Evolutionary conservation across 192 early-diverging fungal genomes (phyloP), one percentile per base, ranked within the genome.

Genomic region (Diversispora eburnea): DNA sequence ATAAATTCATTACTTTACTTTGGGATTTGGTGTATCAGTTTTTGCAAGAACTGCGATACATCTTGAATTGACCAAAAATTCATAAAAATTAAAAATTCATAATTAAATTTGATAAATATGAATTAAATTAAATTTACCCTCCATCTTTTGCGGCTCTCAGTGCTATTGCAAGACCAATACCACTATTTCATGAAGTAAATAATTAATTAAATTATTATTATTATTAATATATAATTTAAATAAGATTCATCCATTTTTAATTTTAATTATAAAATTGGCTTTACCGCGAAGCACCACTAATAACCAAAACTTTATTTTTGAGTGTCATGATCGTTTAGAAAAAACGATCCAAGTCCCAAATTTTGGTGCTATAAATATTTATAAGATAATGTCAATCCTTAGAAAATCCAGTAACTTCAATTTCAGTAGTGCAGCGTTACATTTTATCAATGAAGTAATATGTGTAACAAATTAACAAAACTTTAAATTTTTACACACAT

Each of bases 141-240:
- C 47, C 61, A n/a, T 63, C 88, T 47, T 77, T 83, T 8, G 88
- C 92, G 5, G 85, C 84, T 8, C 88, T 84, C 17, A 90, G 51
- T 3, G 88, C 91, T 64, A 92, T 92, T 49, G 89, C 92, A 63
- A 92, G 75, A 62, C 92, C 92, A 61, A 94, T 94, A n/a, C 92
- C 92, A 47, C 87, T 78, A 39, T 43, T 52, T 12, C 12, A 47
- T 9, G 58, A 55, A 19, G 10, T 70, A 22, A 22, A 25, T 41
- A 42, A 76, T 22, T 41, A 56, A 19, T 33, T 19, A 20, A 13
- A 6, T 25, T 7, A 19, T 33, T 8, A 39, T 43, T 52, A 3
- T 9, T 6, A 42, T 8, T 45, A 55, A 72, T 46, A 5, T 17
- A 42, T 4, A 19, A 25, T 33, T 46, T n/a, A n/a, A 2, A 20